Conservation (phyloP, 2,329 filamentous ascomycete genomes). For the Hypoxylon sp. region DNA sequence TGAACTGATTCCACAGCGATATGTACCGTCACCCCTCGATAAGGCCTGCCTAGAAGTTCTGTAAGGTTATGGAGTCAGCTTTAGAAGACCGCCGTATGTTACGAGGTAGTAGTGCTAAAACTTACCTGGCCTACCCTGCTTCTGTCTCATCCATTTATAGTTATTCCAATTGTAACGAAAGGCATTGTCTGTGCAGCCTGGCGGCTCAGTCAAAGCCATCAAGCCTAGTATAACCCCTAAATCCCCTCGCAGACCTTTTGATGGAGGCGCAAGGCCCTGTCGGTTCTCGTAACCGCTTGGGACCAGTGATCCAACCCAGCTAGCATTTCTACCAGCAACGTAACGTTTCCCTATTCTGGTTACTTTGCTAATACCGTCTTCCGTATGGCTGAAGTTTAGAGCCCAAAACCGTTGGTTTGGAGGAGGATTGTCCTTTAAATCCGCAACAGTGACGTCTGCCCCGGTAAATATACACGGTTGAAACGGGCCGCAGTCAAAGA, state of each 20-base stretch:
- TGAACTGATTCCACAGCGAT: not conserved
- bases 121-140: not conserved
- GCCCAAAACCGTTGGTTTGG: not conserved
- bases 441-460: not conserved
- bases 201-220: conserved; percentile 42
- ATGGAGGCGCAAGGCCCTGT: not conserved
- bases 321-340: conserved; percentile 26
- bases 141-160: not conserved
- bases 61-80: not conserved
- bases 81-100: not conserved
- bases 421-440: not conserved
- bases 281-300: conserved; percentile 31
- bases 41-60: not conserved
- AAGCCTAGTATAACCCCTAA: conserved; percentile 38
- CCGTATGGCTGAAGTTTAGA: not conserved
- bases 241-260: conserved; percentile 37
- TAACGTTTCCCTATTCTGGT: conserved; percentile 2
- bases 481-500: conserved; percentile 5
- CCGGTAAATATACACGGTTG: conserved; percentile 2
- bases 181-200: conserved; percentile 24
- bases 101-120: not conserved
- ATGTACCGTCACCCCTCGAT: conserved; percentile 1
- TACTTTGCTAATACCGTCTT: not conserved
- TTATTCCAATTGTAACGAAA: conserved; percentile 30
- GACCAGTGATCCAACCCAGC: conserved; percentile 43